Conservation (phyloP, 140 eudicot genomes). For the Ambrosia hybrid region DNA sequence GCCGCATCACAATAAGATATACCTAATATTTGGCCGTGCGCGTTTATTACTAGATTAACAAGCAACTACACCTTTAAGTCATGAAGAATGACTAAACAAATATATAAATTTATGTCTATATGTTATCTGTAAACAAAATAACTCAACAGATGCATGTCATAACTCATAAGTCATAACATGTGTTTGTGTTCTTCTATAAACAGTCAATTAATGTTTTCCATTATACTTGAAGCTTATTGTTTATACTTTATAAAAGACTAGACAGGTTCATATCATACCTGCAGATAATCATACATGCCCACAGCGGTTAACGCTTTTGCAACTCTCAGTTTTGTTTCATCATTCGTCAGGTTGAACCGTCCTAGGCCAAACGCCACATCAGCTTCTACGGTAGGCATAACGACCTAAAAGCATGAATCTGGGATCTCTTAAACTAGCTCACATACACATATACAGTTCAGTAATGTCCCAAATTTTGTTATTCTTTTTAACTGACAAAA, state of each 20-base stretch:
- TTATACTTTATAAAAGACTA: neutral
- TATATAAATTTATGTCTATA: too few species aligned
- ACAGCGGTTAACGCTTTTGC: conserved; percentile 78
- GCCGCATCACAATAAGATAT: too few species aligned
- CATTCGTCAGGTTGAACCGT: conserved; percentile 47
- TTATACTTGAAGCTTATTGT: too few species aligned
- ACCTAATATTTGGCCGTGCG: too few species aligned
- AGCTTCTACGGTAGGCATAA: conserved; percentile 96
- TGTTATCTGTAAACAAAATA: too few species aligned
- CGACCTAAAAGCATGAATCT: conserved; percentile 53
- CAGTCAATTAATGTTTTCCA: too few species aligned
- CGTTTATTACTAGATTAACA: too few species aligned
- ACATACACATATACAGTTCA: conserved; percentile 8
- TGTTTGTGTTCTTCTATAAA: neutral
- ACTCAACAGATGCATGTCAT: neutral
- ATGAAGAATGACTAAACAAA: too few species aligned
- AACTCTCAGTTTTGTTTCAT: conserved; percentile 58
- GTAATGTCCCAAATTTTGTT: neutral
- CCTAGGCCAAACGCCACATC: conserved; percentile 97
- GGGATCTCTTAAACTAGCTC: neutral
- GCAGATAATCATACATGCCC: conserved; percentile 76
- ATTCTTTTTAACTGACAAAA: conserved; percentile 1
- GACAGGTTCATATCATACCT: conserved; percentile 41
- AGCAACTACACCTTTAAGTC: too few species aligned
- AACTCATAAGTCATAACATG: neutral